Conservation (phyloP, 2,329 filamentous ascomycete genomes). For the Colletotrichum lindemuthianum region DNA sequence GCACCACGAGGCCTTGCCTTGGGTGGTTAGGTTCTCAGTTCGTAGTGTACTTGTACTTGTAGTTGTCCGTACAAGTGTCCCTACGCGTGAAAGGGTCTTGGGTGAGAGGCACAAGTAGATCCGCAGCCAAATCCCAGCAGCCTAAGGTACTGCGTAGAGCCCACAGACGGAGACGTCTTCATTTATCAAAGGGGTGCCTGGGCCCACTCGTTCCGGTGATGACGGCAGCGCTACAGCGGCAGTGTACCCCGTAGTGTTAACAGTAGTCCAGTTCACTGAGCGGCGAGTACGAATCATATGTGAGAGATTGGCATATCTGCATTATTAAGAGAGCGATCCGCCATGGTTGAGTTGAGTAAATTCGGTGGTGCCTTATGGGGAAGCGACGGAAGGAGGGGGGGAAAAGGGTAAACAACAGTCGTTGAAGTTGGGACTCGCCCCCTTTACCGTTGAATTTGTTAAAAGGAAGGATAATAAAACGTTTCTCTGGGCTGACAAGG, state of each 20-base stretch:
- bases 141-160: background rate
- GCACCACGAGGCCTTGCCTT: no score
- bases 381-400: no score
- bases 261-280: background rate
- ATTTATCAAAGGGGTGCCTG: constrained; percentile 28
- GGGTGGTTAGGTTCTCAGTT: no score
- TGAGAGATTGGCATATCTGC: background rate
- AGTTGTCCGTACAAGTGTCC: background rate
- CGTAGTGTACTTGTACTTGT: background rate
- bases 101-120: no score
- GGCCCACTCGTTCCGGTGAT: constrained; percentile 22
- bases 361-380: no score
- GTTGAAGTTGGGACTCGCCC: constrained; percentile 4
- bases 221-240: constrained; percentile 3
- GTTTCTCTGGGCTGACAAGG: no score
- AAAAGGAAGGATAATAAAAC: no score
- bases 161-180: constrained; percentile 33
- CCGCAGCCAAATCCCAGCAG: no score
- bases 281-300: background rate
- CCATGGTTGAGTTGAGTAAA: no score
- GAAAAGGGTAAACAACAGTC: no score
- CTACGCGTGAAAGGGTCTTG: no score
- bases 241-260: no score
- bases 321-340: background rate
- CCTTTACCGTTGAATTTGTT: background rate